phyloP scores from a whole-genome alignment of 768 basidiomycete species.

The Mycena polygramma region DNA sequence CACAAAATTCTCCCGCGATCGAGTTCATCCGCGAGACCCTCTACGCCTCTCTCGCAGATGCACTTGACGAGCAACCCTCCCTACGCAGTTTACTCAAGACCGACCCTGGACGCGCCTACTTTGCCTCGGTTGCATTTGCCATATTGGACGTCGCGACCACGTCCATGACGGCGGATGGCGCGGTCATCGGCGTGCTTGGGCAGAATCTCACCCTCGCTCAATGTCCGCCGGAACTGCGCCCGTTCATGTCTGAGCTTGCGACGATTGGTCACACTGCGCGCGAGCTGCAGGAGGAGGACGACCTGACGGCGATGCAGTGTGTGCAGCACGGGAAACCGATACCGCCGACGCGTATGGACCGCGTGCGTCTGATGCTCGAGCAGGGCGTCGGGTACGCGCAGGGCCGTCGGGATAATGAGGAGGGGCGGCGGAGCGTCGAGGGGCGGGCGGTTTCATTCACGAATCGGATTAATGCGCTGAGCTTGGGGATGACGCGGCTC shows the following conservation, averaged over 20 bases:
- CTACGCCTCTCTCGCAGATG: slow-evolving; percentile 84
- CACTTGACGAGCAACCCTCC: slow-evolving; percentile 66
- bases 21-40: slow-evolving; percentile 89
- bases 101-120: slow-evolving; percentile 84
- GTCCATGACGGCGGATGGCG: slow-evolving; percentile 62
- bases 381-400: slow-evolving; percentile 65
- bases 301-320: slow-evolving; percentile 60
- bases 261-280: slow-evolving; percentile 65
- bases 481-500: slow-evolving; percentile 77
- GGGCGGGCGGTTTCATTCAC: slow-evolving; percentile 79
- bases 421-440: slow-evolving; percentile 55
- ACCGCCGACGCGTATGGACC: slow-evolving; percentile 65
- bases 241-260: slow-evolving; percentile 78
- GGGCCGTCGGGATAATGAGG: slow-evolving; percentile 43
- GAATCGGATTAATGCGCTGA: slow-evolving; percentile 82
- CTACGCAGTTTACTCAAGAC: slow-evolving; percentile 68
- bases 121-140: slow-evolving; percentile 78
- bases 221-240: slow-evolving; percentile 73
- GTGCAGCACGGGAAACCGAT: slow-evolving; percentile 52
- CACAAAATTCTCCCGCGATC: slow-evolving; percentile 71
- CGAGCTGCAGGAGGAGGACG: slow-evolving; percentile 68
- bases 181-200: slow-evolving; percentile 71
- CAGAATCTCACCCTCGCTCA: slow-evolving; percentile 65
- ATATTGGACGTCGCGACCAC: slow-evolving; percentile 76
- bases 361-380: slow-evolving; percentile 69